Evolutionary conservation across 345 rosid genomes (phyloP).

Genomic region (Eucalyptus polyanthemos): DNA sequence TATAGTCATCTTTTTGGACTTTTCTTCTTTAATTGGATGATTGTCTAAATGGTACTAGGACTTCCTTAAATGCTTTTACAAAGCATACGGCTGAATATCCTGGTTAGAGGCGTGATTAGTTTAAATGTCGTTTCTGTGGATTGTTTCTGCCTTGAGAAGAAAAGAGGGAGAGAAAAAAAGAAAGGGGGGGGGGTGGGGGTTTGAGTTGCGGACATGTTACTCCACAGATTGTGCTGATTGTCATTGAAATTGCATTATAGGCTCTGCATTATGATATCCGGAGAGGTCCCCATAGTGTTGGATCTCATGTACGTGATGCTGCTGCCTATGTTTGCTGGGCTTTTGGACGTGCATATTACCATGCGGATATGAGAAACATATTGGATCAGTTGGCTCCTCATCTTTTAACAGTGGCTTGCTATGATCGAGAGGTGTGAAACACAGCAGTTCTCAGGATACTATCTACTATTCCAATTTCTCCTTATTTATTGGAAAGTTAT

Average conservation of each 20-base stretch:
- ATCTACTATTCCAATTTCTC: neutral
- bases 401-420: slow-evolving; percentile 78
- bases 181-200: fast-evolving
- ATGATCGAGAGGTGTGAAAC: slow-evolving; percentile 78
- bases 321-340: slow-evolving; percentile 99
- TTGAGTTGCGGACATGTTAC: neutral
- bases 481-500: neutral
- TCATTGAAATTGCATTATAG: slow-evolving; percentile 15
- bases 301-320: slow-evolving; percentile 99
- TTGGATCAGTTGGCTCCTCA: slow-evolving; percentile 86
- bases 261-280: slow-evolving; percentile 95
- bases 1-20: neutral
- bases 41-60: neutral
- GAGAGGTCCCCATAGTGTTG: slow-evolving; percentile 98
- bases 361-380: slow-evolving; percentile 72
- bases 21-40: neutral
- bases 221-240: neutral
- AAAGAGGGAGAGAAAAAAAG: neutral
- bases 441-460: neutral
- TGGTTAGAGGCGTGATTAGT: neutral
- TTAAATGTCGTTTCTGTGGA: neutral
- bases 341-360: slow-evolving; percentile 92
- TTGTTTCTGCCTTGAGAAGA: neutral
- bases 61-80: neutral
- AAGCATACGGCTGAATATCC: neutral